Percentiles rank a stretch among this genome's conserved stretches.
Evolutionary conservation across 305 asterid genomes (phyloP).

Genomic region (Fraxinus greggii): DNA sequence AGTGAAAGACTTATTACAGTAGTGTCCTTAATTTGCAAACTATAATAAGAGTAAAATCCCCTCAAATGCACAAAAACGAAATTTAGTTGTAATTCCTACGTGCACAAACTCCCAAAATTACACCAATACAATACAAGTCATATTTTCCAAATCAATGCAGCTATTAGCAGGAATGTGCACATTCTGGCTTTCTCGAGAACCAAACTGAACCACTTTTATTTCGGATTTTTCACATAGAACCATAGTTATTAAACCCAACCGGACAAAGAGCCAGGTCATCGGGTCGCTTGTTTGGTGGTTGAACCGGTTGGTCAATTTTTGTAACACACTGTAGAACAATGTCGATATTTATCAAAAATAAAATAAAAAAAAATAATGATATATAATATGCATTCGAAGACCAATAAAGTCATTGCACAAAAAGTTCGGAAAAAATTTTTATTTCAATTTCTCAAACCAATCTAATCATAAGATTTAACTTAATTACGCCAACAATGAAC

Average conservation of each 20-base stretch:
- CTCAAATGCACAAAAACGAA: neutral
- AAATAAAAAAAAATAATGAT: neutral
- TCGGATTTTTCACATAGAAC: neutral
- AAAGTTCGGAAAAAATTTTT: neutral
- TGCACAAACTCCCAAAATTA: neutral
- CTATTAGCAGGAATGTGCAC: neutral
- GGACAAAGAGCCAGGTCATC: neutral
- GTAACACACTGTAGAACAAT: neutral
- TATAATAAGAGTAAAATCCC: neutral
- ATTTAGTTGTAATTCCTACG: neutral
- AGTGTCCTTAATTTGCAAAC: neutral
- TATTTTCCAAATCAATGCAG: conserved; percentile 1
- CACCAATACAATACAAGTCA: neutral
- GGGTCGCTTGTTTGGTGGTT: neutral
- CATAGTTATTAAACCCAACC: neutral
- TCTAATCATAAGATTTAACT: neutral
- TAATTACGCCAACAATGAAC: neutral
- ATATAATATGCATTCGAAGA: neutral
- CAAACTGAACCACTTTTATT: neutral
- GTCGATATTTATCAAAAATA: neutral
- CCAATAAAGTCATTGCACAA: neutral
- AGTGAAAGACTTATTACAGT: neutral
- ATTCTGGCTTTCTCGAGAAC: neutral
- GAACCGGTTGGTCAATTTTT: neutral
- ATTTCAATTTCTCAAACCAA: neutral